These are phyloP conservation scores for Madurella mycetomatis DNA, from an alignment of 2,329 filamentous ascomycete species.

Conservation along the genomic window DNA sequence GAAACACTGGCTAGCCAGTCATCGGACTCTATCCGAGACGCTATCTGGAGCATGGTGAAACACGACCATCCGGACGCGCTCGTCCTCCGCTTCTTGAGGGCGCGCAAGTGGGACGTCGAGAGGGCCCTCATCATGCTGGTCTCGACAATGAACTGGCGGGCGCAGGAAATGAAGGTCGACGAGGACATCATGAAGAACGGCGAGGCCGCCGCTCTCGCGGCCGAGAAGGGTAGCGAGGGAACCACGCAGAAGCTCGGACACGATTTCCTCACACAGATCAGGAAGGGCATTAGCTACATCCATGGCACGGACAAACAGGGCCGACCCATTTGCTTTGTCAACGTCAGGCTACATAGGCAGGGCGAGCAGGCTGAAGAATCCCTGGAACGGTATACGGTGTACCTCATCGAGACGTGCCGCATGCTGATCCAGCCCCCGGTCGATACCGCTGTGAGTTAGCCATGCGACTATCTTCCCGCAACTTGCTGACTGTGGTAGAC, in stretches of 20 bases:
- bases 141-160: constrained; percentile 88
- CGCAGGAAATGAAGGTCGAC: constrained; percentile 79
- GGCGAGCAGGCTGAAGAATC: constrained; percentile 78
- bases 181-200: constrained; percentile 78
- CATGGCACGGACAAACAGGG: constrained; percentile 83
- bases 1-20: constrained; percentile 71
- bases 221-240: constrained; percentile 50
- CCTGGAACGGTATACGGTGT: constrained; percentile 87
- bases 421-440: constrained; percentile 74
- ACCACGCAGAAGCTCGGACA: constrained; percentile 61
- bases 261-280: constrained; percentile 78
- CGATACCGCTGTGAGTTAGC: constrained; percentile 77
- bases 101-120: constrained; percentile 94
- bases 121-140: constrained; percentile 92
- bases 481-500: constrained; percentile 50
- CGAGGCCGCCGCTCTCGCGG: constrained; percentile 63
- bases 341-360: constrained; percentile 74
- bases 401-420: constrained; percentile 89
- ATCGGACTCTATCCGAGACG: constrained; percentile 71
- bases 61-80: constrained; percentile 89
- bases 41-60: constrained; percentile 93
- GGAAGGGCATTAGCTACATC: constrained; percentile 88
- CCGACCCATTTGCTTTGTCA: constrained; percentile 80
- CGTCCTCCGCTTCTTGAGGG: constrained; percentile 75
- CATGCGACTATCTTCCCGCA: neutral